A percentile compares a stretch with the other conserved stretches of the same genome.
phyloP scores from a whole-genome alignment of 2,329 filamentous ascomycete species.

The Whalleya microplaca region DNA sequence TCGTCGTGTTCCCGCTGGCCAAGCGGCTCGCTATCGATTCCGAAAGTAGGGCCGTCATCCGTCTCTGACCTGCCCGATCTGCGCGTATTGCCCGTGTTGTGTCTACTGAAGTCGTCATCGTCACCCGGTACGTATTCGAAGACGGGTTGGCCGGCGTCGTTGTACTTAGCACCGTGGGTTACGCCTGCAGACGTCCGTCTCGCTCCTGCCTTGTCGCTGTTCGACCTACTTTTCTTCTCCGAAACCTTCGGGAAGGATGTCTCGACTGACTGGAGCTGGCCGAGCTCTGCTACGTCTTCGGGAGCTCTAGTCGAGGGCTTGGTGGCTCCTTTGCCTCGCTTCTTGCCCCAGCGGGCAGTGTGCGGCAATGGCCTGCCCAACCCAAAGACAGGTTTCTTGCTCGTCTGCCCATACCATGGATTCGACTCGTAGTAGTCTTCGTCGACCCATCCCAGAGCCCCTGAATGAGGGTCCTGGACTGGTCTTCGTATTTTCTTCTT shows the following conservation, averaged over 20 bases:
- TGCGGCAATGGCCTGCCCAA: conserved; percentile 31
- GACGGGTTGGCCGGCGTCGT: conserved; percentile 23
- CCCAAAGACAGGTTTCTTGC: conserved; percentile 31
- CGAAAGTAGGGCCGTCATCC: conserved; percentile 19
- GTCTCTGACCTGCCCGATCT: conserved; percentile 3
- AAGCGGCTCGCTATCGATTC: conserved; percentile 31
- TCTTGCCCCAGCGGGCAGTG: conserved; percentile 14
- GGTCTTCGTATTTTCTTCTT: background rate
- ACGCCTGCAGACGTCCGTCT: conserved; percentile 16
- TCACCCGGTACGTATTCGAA: conserved; percentile 15
- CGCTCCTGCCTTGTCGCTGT: background rate
- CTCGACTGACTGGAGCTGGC: conserved; percentile 1
- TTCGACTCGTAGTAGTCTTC: conserved; percentile 30
- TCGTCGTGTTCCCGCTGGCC: conserved; percentile 27
- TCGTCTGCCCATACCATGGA: conserved; percentile 28
- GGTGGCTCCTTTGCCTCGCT: conserved; percentile 7
- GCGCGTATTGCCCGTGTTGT: conserved; percentile 16
- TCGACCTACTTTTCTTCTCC: background rate
- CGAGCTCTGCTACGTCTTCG: conserved; percentile 20
- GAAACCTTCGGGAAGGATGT: background rate
- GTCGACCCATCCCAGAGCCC: conserved; percentile 22
- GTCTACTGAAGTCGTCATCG: conserved; percentile 1
- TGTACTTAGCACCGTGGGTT: conserved; percentile 11
- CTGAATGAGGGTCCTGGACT: background rate
- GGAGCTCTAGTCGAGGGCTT: conserved; percentile 1